A percentile compares a stretch with the other conserved stretches of the same genome.
Conservation (phyloP, 768 basidiomycete species). For the Melanogaster broomeanus region DNA sequence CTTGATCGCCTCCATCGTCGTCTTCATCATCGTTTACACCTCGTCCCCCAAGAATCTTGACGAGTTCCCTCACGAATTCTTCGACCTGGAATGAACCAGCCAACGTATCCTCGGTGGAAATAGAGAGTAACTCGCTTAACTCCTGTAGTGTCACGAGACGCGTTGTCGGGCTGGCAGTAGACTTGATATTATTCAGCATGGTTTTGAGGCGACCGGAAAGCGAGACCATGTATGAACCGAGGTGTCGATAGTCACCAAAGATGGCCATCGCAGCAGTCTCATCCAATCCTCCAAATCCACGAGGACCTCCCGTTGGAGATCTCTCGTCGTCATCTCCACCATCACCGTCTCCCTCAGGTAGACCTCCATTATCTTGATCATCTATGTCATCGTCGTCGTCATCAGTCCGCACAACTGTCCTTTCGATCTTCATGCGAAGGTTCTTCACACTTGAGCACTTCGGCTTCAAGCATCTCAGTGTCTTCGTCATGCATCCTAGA, state of each 20-base stretch:
- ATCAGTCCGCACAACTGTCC: slow-evolving; percentile 38
- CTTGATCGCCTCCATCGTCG: slow-evolving; percentile 64
- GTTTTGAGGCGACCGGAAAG: slow-evolving; percentile 86
- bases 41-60: slow-evolving; percentile 85
- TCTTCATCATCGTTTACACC: slow-evolving; percentile 73
- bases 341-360: slow-evolving; percentile 49
- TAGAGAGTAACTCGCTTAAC: slow-evolving; percentile 90
- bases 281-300: slow-evolving; percentile 55
- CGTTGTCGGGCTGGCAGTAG: slow-evolving; percentile 79
- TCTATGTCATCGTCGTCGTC: slow-evolving; percentile 40
- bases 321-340: slow-evolving; percentile 40
- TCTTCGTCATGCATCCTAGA: slow-evolving; percentile 72
- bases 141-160: slow-evolving; percentile 92
- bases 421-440: slow-evolving; percentile 49
- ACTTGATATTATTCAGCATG: slow-evolving; percentile 86
- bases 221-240: slow-evolving; percentile 92
- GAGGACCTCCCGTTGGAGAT: slow-evolving; percentile 37
- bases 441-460: slow-evolving; percentile 47
- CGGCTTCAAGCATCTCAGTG: slow-evolving; percentile 73
- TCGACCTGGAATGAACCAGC: slow-evolving; percentile 96
- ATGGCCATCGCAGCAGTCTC: slow-evolving; percentile 77
- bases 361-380: slow-evolving; percentile 50
- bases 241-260: slow-evolving; percentile 83
- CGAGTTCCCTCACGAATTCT: slow-evolving; percentile 87
- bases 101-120: slow-evolving; percentile 96